These are phyloP conservation scores for Suillus alpinus DNA, from an alignment of 768 basidiomycete species.

Conservation along the genomic window DNA sequence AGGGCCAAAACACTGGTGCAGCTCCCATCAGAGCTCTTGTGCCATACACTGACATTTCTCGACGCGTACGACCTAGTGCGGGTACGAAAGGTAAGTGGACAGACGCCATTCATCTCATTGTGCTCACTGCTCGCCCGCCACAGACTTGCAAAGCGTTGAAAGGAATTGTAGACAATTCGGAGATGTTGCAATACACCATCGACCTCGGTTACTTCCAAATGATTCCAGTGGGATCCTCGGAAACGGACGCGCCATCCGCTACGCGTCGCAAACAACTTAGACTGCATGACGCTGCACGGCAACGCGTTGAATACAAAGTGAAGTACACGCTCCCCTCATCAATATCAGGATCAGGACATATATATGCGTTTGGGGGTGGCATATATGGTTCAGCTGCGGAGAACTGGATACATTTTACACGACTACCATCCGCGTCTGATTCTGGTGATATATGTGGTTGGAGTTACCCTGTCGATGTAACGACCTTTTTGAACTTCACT, in stretches of 20 bases:
- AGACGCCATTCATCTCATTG: conserved; percentile 1
- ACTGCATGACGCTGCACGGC: conserved; percentile 49
- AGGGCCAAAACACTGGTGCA: conserved; percentile 19
- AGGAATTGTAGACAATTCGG: conserved; percentile 39
- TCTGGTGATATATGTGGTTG: conserved; percentile 28
- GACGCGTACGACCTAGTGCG: conserved; percentile 34
- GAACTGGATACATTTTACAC: conserved; percentile 45
- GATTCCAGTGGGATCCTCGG: conserved; percentile 26
- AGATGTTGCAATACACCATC: conserved; percentile 45
- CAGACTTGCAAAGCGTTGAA: conserved; percentile 41
- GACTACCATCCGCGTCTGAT: conserved; percentile 1
- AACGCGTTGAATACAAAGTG: conserved; percentile 38
- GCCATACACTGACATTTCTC: conserved; percentile 33
- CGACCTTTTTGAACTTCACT: conserved; percentile 51
- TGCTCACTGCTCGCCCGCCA: not conserved
- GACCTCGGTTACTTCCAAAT: conserved; percentile 48
- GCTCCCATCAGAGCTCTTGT: conserved; percentile 40
- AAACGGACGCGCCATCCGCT: conserved; percentile 31
- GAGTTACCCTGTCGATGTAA: conserved; percentile 42
- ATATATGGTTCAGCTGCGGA: conserved; percentile 46
- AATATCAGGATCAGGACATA: conserved; percentile 35
- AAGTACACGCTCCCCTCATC: conserved; percentile 38
- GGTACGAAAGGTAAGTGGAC: conserved; percentile 29
- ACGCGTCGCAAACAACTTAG: conserved; percentile 41
- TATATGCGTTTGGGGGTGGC: conserved; percentile 52